Conservation (phyloP, 1,284 basidiomycete genomes). For the Apiotrichum brassicae region DNA sequence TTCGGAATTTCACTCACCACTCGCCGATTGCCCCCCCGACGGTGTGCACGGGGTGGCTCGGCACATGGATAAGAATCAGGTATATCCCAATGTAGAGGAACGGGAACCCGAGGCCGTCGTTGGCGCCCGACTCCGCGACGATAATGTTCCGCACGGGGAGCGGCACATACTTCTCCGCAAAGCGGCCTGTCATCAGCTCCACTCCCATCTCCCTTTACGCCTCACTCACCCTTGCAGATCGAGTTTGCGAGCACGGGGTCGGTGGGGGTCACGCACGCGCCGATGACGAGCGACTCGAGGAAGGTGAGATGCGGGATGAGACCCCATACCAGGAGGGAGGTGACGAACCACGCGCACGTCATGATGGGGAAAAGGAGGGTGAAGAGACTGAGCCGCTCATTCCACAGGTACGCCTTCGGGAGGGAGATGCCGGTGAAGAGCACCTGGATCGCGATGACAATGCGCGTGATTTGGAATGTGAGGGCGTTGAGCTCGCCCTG, state of each 20-base stretch:
- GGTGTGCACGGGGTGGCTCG: slow-evolving; percentile 27
- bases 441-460: slow-evolving; percentile 91
- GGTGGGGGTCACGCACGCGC: slow-evolving; percentile 90
- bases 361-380: slow-evolving; percentile 82
- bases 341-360: slow-evolving; percentile 76
- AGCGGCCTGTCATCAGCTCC: slow-evolving; percentile 26
- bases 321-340: slow-evolving; percentile 71
- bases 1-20: slow-evolving; percentile 55
- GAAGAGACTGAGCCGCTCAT: slow-evolving; percentile 77
- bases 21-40: slow-evolving; percentile 57
- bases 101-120: slow-evolving; percentile 86
- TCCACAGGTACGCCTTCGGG: slow-evolving; percentile 75
- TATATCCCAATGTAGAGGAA: slow-evolving; percentile 90
- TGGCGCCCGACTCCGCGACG: slow-evolving; percentile 44
- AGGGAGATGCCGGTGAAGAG: slow-evolving; percentile 94
- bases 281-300: slow-evolving; percentile 76
- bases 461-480: slow-evolving; percentile 72
- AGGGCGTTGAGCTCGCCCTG: slow-evolving; percentile 31
- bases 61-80: slow-evolving; percentile 60
- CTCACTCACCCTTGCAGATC: slow-evolving; percentile 41
- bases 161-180: slow-evolving; percentile 43
- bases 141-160: slow-evolving; percentile 43
- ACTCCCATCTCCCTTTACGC: neutral
- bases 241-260: slow-evolving; percentile 83
- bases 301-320: slow-evolving; percentile 81